Evolutionary conservation across 2,329 filamentous ascomycete species (phyloP).

Genomic region (Trichoderma atrobrunneum): DNA sequence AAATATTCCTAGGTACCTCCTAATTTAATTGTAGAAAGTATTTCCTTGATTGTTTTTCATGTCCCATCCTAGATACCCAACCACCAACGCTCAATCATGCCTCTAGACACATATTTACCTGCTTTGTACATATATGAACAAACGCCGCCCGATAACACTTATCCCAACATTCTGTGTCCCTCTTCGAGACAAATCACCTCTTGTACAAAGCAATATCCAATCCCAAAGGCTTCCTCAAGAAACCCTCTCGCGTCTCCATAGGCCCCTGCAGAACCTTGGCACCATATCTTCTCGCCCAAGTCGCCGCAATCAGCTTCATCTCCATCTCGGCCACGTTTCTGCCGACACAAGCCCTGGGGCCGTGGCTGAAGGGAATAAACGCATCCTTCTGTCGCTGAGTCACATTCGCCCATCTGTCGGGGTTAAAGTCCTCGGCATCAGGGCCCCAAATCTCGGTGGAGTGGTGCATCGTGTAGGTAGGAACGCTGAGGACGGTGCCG

Average conservation of each 20-base stretch:
- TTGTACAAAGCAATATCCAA: constrained; percentile 44
- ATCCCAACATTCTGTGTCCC: background rate
- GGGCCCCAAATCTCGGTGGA: constrained; percentile 69
- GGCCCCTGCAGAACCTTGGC: constrained; percentile 52
- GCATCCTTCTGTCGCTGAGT: constrained; percentile 68
- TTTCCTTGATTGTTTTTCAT: background rate
- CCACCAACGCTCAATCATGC: background rate
- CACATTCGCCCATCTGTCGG: constrained; percentile 66
- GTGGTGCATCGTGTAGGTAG: constrained; percentile 80
- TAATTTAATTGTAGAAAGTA: background rate
- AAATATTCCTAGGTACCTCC: background rate
- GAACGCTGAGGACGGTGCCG: constrained; percentile 74
- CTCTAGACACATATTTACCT: background rate
- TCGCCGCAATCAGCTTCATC: constrained; percentile 71
- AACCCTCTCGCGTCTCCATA: constrained; percentile 76
- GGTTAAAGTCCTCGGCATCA: constrained; percentile 68
- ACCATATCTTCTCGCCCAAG: constrained; percentile 55
- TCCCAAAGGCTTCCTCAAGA: constrained; percentile 74
- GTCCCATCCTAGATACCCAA: background rate
- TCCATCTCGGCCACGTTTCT: constrained; percentile 89
- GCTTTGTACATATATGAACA: background rate
- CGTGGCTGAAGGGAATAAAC: constrained; percentile 73
- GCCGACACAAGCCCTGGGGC: constrained; percentile 69
- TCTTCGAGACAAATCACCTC: constrained; percentile 20
- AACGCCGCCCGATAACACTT: background rate